Evolutionary conservation across 2,329 filamentous ascomycete genomes (phyloP).

Genomic region (Beauveria caledonica): DNA sequence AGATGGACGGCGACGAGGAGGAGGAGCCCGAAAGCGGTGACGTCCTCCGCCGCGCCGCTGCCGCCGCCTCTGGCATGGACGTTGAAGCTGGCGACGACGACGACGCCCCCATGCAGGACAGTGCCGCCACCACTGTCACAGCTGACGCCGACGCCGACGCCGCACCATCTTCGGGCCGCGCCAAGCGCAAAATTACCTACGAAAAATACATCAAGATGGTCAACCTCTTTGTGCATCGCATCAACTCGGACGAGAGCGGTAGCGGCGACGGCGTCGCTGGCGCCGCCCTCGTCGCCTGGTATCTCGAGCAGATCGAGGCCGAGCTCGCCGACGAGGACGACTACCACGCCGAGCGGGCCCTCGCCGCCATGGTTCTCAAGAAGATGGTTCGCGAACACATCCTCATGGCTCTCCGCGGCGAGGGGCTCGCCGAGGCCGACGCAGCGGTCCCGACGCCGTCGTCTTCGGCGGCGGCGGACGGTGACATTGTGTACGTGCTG

Average conservation of each 20-base stretch:
- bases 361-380: constrained; percentile 81
- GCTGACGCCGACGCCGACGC: constrained; percentile 19
- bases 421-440: constrained; percentile 44
- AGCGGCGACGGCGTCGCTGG: constrained; percentile 78
- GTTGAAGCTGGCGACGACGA: constrained; percentile 39
- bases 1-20: constrained; percentile 72
- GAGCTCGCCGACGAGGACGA: constrained; percentile 76
- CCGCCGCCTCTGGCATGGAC: constrained; percentile 35
- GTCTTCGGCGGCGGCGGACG: constrained; percentile 27
- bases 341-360: constrained; percentile 61
- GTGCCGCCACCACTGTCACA: neutral
- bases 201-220: constrained; percentile 92
- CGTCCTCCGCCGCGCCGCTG: constrained; percentile 32
- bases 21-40: constrained; percentile 36
- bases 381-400: constrained; percentile 92
- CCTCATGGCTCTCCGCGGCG: constrained; percentile 67
- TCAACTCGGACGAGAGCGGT: constrained; percentile 72
- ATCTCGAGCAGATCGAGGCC: constrained; percentile 82
- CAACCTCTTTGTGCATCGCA: constrained; percentile 71
- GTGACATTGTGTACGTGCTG: constrained; percentile 66
- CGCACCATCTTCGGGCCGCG: constrained; percentile 27
- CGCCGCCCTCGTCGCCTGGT: constrained; percentile 78
- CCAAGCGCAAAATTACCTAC: constrained; percentile 84
- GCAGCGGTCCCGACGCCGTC: constrained; percentile 26
- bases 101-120: constrained; percentile 3